phyloP scores from a whole-genome alignment of 2,329 filamentous ascomycete species.

The Nothopassalora personata region DNA sequence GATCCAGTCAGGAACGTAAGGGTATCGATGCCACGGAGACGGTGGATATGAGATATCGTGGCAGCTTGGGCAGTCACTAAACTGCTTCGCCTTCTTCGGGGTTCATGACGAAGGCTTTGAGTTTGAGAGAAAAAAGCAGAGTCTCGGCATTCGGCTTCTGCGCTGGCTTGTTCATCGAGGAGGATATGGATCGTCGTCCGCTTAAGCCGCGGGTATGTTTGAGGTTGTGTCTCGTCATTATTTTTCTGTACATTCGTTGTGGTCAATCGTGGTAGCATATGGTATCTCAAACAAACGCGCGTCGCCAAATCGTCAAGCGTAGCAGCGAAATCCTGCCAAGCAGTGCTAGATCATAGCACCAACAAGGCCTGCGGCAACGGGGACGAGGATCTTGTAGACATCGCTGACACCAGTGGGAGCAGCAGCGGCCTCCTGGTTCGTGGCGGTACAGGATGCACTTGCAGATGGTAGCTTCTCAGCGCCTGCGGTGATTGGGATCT shows the following conservation, averaged over 20 bases:
- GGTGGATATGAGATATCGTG: background rate
- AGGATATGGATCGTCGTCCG: background rate
- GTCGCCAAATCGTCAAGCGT: background rate
- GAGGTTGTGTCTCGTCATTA: background rate
- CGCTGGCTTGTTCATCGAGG: background rate
- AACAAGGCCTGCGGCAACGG: slow-evolving; percentile 9
- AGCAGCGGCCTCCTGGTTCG: slow-evolving; percentile 2
- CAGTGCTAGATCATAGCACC: background rate
- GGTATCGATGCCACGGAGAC: too few species aligned
- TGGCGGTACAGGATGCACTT: slow-evolving; percentile 6
- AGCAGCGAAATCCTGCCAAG: background rate
- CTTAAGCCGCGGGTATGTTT: background rate
- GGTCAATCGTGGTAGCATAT: background rate
- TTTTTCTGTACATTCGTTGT: background rate
- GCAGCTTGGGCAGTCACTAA: background rate
- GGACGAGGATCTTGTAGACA: slow-evolving; percentile 16
- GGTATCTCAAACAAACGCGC: background rate
- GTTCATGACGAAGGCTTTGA: background rate
- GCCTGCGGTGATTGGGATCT: slow-evolving; percentile 16
- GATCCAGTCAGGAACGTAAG: too few species aligned
- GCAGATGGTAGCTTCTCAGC: slow-evolving; percentile 10
- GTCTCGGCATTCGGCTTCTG: background rate
- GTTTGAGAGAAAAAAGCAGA: background rate
- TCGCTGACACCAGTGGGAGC: slow-evolving; percentile 9
- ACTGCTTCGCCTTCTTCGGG: background rate